Conservation (phyloP, 768 basidiomycete genomes). For the Steccherinum ochraceum region DNA sequence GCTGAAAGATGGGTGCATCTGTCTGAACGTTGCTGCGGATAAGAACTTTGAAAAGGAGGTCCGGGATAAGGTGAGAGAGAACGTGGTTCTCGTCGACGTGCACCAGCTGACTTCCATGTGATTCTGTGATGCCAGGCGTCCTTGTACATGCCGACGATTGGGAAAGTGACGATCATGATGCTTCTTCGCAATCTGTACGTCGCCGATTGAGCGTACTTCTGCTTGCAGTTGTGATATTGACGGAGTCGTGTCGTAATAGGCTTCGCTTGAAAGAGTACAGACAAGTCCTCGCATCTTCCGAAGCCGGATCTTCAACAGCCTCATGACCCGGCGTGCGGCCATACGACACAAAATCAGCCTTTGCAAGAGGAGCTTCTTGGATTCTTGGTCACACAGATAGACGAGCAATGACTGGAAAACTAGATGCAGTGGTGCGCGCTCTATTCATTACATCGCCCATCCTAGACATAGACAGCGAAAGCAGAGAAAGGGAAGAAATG, state of each 20-base stretch:
- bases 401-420: background rate
- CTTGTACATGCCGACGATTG: constrained; percentile 93
- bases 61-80: constrained; percentile 68
- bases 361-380: too few relatives aligned
- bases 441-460: background rate
- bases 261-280: background rate
- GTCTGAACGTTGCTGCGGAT: constrained; percentile 88
- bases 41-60: constrained; percentile 97
- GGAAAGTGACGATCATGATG: constrained; percentile 97
- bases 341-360: too few relatives aligned
- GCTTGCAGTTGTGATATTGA: background rate
- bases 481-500: background rate
- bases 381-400: background rate
- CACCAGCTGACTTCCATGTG: background rate
- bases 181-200: constrained; percentile 90
- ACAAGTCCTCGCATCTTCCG: background rate
- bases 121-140: constrained; percentile 59
- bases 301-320: background rate
- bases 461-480: background rate
- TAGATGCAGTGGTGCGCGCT: background rate
- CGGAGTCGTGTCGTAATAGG: too few relatives aligned
- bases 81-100: background rate
- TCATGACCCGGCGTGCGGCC: too few relatives aligned
- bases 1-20: constrained; percentile 92
- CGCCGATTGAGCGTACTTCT: background rate